A percentile compares a stretch with the other conserved stretches of the same genome.
These are phyloP conservation scores for Nemania diffusa DNA, from an alignment of 2,329 filamentous ascomycete genomes.

Conservation along the genomic window DNA sequence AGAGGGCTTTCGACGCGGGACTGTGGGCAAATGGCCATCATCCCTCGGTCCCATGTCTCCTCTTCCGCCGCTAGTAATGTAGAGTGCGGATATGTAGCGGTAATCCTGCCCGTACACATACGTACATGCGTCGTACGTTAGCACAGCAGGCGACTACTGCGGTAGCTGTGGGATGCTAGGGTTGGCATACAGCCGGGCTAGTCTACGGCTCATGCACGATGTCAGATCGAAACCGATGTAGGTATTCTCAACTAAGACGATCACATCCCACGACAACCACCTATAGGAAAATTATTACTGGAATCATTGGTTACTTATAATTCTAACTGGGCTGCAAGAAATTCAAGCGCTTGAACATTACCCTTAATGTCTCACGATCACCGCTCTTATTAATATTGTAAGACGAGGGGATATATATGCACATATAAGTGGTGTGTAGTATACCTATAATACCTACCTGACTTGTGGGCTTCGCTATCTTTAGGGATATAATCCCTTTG, in stretches of 20 bases:
- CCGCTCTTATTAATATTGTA: conserved; percentile 9
- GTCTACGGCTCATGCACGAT: conserved; percentile 49
- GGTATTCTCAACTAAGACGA: conserved; percentile 43
- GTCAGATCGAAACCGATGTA: conserved; percentile 46
- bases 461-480: conserved; percentile 14
- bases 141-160: conserved; percentile 41
- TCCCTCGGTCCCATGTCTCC: conserved; percentile 32
- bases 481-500: conserved; percentile 37
- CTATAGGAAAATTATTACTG: conserved; percentile 27
- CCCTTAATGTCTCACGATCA: conserved; percentile 28
- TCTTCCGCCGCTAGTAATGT: conserved; percentile 49
- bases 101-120: conserved; percentile 45
- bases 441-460: not conserved
- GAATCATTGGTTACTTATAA: conserved; percentile 12
- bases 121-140: conserved; percentile 43
- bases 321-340: not conserved
- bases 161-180: conserved; percentile 38
- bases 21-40: conserved; percentile 6
- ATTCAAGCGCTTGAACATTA: conserved; percentile 26
- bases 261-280: conserved; percentile 39
- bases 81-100: conserved; percentile 50
- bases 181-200: conserved; percentile 41
- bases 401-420: not conserved
- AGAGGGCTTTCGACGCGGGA: conserved; percentile 16
- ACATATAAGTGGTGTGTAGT: no score